Evolutionary conservation across 1,139 yeast genomes (phyloP).

Genomic region (Pichia sp.): DNA sequence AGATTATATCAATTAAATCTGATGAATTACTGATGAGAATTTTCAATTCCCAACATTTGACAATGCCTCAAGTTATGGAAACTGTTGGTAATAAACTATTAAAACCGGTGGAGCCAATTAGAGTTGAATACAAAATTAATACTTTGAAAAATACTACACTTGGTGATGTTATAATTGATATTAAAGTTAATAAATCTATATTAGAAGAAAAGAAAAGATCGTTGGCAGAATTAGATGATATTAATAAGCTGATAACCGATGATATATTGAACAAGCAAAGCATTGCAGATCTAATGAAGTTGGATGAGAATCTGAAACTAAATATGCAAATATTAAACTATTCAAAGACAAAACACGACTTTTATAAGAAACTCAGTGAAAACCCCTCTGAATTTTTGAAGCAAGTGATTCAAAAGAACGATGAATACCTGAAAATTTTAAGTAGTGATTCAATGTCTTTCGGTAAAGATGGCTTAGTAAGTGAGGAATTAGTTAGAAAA

Average conservation of each 20-base stretch:
- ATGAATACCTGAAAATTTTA: slow-evolving; percentile 65
- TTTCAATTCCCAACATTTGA: slow-evolving; percentile 46
- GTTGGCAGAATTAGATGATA: slow-evolving; percentile 27
- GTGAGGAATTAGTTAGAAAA: slow-evolving; percentile 83
- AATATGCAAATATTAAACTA: slow-evolving; percentile 49
- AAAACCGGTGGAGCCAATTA: slow-evolving; percentile 71
- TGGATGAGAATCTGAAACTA: slow-evolving; percentile 42
- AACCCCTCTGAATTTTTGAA: slow-evolving; percentile 74
- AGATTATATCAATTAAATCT: slow-evolving; percentile 44
- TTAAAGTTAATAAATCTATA: slow-evolving; percentile 40
- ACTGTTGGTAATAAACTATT: slow-evolving; percentile 57
- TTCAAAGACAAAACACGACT: slow-evolving; percentile 56
- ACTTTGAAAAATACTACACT: slow-evolving; percentile 72
- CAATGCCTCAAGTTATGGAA: slow-evolving; percentile 71
- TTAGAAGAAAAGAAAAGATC: slow-evolving; percentile 22
- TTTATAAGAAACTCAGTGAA: slow-evolving; percentile 64
- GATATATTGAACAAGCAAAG: slow-evolving; percentile 26
- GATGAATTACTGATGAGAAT: slow-evolving; percentile 60
- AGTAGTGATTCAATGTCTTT: slow-evolving; percentile 75
- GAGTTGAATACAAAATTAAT: slow-evolving; percentile 64
- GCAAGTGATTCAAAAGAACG: slow-evolving; percentile 31
- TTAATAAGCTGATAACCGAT: slow-evolving; percentile 30
- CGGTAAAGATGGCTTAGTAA: slow-evolving; percentile 77
- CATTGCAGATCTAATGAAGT: slow-evolving; percentile 35
- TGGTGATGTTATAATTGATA: slow-evolving; percentile 75